These are phyloP conservation scores for Ottelia alismoides DNA, from an alignment of 106 monocot species.

Conservation along the genomic window DNA sequence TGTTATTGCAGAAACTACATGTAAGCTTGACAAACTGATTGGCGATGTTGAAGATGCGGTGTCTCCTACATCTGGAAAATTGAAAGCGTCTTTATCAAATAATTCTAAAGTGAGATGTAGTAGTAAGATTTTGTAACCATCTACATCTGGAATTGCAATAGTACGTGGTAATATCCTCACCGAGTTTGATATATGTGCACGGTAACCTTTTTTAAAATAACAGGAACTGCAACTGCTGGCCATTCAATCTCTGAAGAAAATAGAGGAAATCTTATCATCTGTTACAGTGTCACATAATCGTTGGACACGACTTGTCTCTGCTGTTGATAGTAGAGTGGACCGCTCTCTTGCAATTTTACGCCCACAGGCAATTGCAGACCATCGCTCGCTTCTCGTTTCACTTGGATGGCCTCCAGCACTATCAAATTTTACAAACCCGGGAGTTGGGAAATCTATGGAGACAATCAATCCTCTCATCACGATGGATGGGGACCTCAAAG, in stretches of 20 bases:
- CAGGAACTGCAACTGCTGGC: slow-evolving; percentile 45
- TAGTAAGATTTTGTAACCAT: too few relatives aligned
- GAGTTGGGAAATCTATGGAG: slow-evolving; percentile 6
- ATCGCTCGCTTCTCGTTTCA: slow-evolving; percentile 66
- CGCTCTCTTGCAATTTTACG: slow-evolving; percentile 66
- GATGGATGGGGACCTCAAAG: slow-evolving; percentile 57
- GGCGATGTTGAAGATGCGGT: slow-evolving; percentile 97
- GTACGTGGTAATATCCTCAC: neutral
- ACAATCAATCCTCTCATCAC: slow-evolving; percentile 61
- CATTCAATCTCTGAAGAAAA: slow-evolving; percentile 53
- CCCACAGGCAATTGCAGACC: slow-evolving; percentile 91
- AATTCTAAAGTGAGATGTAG: slow-evolving; percentile 42
- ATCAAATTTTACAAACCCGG: slow-evolving; percentile 20
- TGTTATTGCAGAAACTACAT: slow-evolving; percentile 62
- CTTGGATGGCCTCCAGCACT: slow-evolving; percentile 90
- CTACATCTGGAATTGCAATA: too few relatives aligned
- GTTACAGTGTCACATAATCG: slow-evolving; percentile 47
- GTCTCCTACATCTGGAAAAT: slow-evolving; percentile 58
- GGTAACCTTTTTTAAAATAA: neutral
- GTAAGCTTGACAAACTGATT: slow-evolving; percentile 79
- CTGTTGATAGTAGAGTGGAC: slow-evolving; percentile 86
- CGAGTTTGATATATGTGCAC: neutral
- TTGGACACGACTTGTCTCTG: slow-evolving; percentile 61
- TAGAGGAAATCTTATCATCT: slow-evolving; percentile 56
- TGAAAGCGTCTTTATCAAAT: slow-evolving; percentile 23